Base-by-base conservation (phyloP, 2,329 filamentous ascomycete species). In the Raffaelea ambrosiae region DNA sequence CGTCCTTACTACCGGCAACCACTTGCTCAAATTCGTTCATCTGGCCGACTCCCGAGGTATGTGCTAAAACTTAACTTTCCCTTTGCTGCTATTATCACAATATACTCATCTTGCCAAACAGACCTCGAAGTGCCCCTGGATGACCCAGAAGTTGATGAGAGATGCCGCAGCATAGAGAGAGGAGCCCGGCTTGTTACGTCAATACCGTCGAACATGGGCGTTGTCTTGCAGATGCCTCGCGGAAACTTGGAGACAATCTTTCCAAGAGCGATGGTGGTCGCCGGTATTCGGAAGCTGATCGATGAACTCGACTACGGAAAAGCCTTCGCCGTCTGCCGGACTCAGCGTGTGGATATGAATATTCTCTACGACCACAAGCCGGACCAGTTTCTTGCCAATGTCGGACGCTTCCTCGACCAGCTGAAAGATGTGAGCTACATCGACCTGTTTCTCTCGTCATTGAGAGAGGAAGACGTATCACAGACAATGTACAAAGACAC, bases 311-410 rank as follows among this genome's bases (percentile, higher is more conserved):
- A 93, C 57, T 98, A 96, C 60, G 79, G 77, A 43, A 80, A 79
- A 45, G 93, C 93, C 0, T 98, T 96, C 61, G 71, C 86, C 20
- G 84, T 88, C 53, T 97, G 93, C 62, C 82, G 93, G 44, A 91
- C 83, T 20, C 94, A 98, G 62, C 81, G 94, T 56, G 93, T 98
- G 1, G 93, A 98, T 60, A 90, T 97, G 85, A 98, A 98, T 60
- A 91, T 98, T 52, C 71, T 98, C 3, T 91, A 95, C 59, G 93
- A 98, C 60, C 88, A 97, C 65, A 81, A 82, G n/a, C 88, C 91
- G 0, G 74, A 82, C 35, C 86, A 94, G 55, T 96, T 98, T 61
- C 74, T 96, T 62, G 69, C 75, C 4, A 86, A 83, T 54, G 77
- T 95, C 11, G 72, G 74, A 1, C 65, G 86, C 1, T 95, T 98